These are phyloP conservation scores for Scleroderma citrinum DNA, from an alignment of 768 basidiomycete species.

Conservation along the genomic window DNA sequence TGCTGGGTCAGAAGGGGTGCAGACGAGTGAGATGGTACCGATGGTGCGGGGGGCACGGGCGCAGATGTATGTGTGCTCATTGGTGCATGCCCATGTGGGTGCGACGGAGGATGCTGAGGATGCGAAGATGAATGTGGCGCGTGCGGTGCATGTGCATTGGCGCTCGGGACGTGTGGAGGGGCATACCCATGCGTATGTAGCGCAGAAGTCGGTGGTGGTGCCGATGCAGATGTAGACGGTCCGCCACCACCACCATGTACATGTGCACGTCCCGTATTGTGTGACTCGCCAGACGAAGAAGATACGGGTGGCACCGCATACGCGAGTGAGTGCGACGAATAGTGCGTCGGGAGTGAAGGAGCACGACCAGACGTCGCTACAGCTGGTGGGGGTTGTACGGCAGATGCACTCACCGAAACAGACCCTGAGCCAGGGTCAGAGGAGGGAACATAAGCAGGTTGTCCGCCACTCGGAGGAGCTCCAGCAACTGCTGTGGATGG, in stretches of 20 bases:
- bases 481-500: background rate
- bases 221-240: background rate
- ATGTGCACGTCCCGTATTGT: background rate
- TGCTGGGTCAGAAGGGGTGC: conserved; percentile 13
- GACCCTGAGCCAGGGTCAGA: background rate
- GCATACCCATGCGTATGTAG: background rate
- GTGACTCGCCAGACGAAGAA: background rate
- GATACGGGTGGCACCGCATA: background rate
- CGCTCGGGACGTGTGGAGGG: background rate
- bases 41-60: background rate
- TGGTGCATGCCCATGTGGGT: conserved; percentile 3
- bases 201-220: background rate
- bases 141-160: background rate
- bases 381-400: background rate
- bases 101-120: conserved; percentile 1
- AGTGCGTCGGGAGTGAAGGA: background rate
- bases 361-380: background rate
- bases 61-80: too few relatives aligned
- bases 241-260: too few relatives aligned
- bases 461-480: background rate
- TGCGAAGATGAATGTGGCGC: too few relatives aligned
- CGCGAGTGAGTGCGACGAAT: background rate
- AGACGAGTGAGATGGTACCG: background rate
- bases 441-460: background rate
- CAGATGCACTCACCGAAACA: background rate